Evolutionary conservation across 331 rosid species (phyloP).

Genomic region (Prunus yedoensis): DNA sequence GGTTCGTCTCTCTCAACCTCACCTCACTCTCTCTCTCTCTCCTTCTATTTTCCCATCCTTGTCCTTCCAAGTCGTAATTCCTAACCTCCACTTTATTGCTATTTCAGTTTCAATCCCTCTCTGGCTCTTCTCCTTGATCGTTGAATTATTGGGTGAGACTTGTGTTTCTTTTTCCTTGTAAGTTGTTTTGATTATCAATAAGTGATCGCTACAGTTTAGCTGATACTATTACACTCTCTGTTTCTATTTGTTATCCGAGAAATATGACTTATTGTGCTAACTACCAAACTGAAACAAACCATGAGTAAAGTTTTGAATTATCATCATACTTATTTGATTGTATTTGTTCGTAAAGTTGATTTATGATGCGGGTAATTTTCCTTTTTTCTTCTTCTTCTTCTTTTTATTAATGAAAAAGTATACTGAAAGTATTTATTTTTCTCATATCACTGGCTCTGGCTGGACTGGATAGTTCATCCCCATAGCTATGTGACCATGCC

Average conservation of each 20-base stretch:
- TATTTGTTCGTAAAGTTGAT: neutral
- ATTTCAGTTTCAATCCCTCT: conserved; percentile 5
- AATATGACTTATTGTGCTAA: neutral
- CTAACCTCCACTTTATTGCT: neutral
- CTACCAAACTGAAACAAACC: neutral
- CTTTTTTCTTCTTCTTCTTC: neutral
- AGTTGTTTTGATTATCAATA: neutral
- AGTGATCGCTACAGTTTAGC: no score
- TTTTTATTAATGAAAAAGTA: neutral
- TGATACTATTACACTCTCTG: neutral
- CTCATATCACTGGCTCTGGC: neutral
- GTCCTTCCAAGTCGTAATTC: neutral
- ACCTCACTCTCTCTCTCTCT: neutral
- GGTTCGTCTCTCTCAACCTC: neutral
- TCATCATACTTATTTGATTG: neutral
- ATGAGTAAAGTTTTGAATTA: neutral
- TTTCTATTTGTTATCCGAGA: conserved; percentile 7
- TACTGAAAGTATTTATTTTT: neutral
- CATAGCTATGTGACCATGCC: neutral
- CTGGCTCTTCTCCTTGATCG: neutral
- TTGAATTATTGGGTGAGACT: conserved; percentile 9
- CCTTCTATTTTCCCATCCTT: neutral
- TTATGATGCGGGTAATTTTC: neutral
- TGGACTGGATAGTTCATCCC: neutral
- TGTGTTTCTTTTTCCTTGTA: neutral